Evolutionary conservation across 768 basidiomycete species (phyloP).

Genomic region (Phallus indusiatus): DNA sequence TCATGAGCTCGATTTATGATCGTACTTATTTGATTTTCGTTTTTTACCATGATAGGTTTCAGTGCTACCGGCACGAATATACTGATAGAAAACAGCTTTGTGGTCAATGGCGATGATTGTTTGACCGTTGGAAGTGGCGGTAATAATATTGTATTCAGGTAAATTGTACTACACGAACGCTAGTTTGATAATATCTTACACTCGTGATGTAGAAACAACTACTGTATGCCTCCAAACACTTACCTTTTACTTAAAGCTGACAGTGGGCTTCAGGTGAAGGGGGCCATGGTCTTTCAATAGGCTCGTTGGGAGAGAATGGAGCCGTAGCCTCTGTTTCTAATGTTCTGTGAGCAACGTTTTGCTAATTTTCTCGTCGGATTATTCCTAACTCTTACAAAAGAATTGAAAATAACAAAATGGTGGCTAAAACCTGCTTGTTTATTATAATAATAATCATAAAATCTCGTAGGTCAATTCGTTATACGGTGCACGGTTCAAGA

Average conservation of each 20-base stretch:
- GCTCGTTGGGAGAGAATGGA: constrained; percentile 32
- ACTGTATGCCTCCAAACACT: neutral
- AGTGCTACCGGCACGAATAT: constrained; percentile 47
- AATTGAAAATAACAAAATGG: constrained; percentile 23
- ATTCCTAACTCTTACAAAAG: neutral
- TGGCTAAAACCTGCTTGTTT: neutral
- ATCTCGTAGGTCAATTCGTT: constrained; percentile 34
- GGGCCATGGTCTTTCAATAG: constrained; percentile 52
- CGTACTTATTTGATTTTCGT: constrained; percentile 28
- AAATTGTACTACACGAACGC: neutral
- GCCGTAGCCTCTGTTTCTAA: constrained; percentile 47
- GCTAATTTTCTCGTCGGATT: no score
- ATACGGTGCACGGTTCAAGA: constrained; percentile 59
- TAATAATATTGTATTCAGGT: constrained; percentile 37
- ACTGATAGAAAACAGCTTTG: constrained; percentile 47
- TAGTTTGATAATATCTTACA: neutral
- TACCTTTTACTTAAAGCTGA: neutral
- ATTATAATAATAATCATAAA: neutral
- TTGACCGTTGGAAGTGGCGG: constrained; percentile 48
- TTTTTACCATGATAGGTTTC: constrained; percentile 22
- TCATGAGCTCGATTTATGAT: neutral
- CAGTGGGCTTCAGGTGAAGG: constrained; percentile 28
- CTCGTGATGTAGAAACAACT: neutral
- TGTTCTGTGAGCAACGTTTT: constrained; percentile 32
- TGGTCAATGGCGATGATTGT: constrained; percentile 56